Conservation (phyloP, 2,329 filamentous ascomycete species). For the Periconia digitata region DNA sequence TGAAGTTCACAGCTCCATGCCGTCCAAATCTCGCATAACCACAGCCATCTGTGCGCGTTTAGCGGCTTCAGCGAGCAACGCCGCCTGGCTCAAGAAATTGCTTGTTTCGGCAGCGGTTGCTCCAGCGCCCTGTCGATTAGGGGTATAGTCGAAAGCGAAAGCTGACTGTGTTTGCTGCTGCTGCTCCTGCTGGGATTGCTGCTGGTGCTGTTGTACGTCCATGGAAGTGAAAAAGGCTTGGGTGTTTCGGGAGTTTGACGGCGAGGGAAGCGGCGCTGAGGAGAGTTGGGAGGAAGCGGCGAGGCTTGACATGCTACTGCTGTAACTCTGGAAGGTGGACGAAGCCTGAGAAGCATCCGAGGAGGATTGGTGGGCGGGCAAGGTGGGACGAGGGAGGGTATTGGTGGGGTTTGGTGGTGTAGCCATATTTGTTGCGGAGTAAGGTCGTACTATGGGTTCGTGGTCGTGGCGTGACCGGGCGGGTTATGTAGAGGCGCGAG, state of each 20-base stretch:
- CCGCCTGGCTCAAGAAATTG: slow-evolving; percentile 77
- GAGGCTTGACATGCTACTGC: slow-evolving; percentile 44
- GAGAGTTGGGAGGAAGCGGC: slow-evolving; percentile 36
- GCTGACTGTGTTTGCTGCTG: slow-evolving; percentile 27
- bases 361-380: slow-evolving; percentile 39
- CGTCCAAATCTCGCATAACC: slow-evolving; percentile 82
- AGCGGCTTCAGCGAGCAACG: slow-evolving; percentile 85
- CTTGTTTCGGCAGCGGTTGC: slow-evolving; percentile 51
- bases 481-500: background rate
- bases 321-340: slow-evolving; percentile 45
- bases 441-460: background rate
- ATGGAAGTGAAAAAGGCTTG: slow-evolving; percentile 36
- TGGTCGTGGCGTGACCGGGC: background rate
- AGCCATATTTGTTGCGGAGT: slow-evolving; percentile 16
- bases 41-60: slow-evolving; percentile 90
- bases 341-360: slow-evolving; percentile 24
- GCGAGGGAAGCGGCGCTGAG: slow-evolving; percentile 36
- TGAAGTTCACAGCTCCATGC: slow-evolving; percentile 57
- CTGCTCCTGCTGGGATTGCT: slow-evolving; percentile 32
- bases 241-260: slow-evolving; percentile 34
- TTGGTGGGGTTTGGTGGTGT: slow-evolving; percentile 22
- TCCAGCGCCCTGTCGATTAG: slow-evolving; percentile 38
- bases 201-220: slow-evolving; percentile 32
- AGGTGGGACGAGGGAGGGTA: slow-evolving; percentile 31
- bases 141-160: slow-evolving; percentile 36